Conservation (phyloP, 2,329 filamentous ascomycete species). For the Zarea fungicola region DNA sequence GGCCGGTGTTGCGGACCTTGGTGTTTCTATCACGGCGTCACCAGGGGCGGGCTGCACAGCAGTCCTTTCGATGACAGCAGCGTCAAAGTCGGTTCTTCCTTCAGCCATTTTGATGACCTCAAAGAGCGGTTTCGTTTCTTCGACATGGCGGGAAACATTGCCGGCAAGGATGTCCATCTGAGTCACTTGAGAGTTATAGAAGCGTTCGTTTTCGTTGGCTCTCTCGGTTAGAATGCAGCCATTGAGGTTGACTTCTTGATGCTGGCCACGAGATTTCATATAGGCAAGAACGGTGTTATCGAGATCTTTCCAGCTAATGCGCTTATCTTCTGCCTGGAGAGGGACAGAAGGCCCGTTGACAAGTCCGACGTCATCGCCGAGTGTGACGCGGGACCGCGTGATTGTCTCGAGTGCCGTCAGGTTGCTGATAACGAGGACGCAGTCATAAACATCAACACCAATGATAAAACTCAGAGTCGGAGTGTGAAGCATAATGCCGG, state of each 20-base stretch:
- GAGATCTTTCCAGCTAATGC: constrained; percentile 47
- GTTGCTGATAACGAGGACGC: constrained; percentile 87
- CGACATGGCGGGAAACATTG: constrained; percentile 48
- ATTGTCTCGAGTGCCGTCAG: constrained; percentile 79
- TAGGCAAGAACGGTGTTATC: constrained; percentile 53
- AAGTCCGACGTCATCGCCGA: constrained; percentile 76
- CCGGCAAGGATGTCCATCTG: constrained; percentile 54
- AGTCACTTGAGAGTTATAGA: constrained; percentile 46
- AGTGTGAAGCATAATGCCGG: constrained; percentile 85
- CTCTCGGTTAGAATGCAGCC: constrained; percentile 54
- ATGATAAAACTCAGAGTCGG: constrained; percentile 83
- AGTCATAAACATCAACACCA: constrained; percentile 93
- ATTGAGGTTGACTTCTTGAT: constrained; percentile 49
- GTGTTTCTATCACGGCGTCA: constrained; percentile 57
- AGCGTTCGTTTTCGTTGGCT: constrained; percentile 55
- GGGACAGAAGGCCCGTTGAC: constrained; percentile 67
- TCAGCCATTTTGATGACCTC: constrained; percentile 87
- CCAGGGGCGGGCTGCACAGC: constrained; percentile 67
- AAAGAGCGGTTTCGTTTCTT: constrained; percentile 57
- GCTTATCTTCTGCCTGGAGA: constrained; percentile 46
- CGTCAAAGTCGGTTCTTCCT: constrained; percentile 71
- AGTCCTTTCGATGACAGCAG: constrained; percentile 57
- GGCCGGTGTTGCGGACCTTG: constrained; percentile 30
- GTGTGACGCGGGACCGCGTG: constrained; percentile 68
- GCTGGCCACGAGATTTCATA: constrained; percentile 52